A percentile compares a stretch with the other conserved stretches of the same genome.
These are phyloP conservation scores for Juglanconis sp. DNA, from an alignment of 2,329 filamentous ascomycete genomes.

Conservation along the genomic window DNA sequence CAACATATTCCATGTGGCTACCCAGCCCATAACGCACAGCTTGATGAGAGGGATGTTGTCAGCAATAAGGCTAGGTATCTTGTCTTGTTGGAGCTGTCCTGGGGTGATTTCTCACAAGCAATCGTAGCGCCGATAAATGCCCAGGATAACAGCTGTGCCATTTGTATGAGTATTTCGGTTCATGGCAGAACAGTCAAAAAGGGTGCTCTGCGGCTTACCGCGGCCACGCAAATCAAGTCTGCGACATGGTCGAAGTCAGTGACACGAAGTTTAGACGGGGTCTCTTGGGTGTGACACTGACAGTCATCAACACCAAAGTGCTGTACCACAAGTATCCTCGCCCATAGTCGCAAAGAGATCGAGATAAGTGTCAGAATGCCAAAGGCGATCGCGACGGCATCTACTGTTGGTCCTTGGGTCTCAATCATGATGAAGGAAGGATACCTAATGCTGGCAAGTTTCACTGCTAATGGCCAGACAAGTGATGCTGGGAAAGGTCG, in stretches of 20 bases:
- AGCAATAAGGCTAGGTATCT: not conserved
- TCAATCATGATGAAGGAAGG: not conserved
- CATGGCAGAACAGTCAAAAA: not conserved
- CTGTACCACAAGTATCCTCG: conserved; percentile 1
- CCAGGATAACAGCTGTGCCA: conserved; percentile 1
- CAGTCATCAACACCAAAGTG: conserved; percentile 3
- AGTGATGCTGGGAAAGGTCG: not conserved
- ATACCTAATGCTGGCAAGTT: not conserved
- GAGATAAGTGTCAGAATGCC: conserved; percentile 3
- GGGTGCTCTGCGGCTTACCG: not conserved
- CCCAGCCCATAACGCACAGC: conserved; percentile 7
- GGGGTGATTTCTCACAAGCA: not conserved
- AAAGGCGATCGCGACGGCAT: conserved; percentile 6
- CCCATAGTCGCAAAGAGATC: conserved; percentile 1
- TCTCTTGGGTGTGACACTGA: not conserved
- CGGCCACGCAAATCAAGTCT: not conserved
- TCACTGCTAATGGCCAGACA: not conserved
- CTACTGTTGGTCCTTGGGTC: conserved; percentile 6
- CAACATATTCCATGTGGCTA: not conserved
- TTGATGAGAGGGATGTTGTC: not conserved
- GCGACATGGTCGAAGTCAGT: not conserved
- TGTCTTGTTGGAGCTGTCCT: no score
- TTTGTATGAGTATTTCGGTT: not conserved
- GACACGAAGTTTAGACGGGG: not conserved
- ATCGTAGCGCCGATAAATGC: conserved; percentile 3